Evolutionary conservation across 2,329 filamentous ascomycete genomes (phyloP), one percentile per base, ranked within the genome.

Genomic region (Didymella arachidicola): DNA sequence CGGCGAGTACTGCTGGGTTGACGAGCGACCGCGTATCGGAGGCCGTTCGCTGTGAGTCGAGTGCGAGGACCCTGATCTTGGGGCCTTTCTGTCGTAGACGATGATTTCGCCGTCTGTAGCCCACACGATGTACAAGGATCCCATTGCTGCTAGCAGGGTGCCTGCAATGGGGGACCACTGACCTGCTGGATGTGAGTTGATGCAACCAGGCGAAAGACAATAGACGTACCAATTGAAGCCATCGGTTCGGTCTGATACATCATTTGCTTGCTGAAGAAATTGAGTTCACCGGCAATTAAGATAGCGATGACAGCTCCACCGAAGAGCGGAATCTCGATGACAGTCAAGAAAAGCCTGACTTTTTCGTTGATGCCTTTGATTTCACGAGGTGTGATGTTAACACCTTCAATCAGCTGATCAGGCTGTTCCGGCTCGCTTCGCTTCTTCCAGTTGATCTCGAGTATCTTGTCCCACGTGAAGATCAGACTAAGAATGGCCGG

Each of bases 381-480:
- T 39, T 78, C 79, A 2, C 73, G 72, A 0, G 78, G 70, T 0
- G 85, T 87, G 0, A 84, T 82, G 39, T 87, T 86, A 2, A 84
- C 85, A 11, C 82, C 84, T 46, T 81, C 77, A 18, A 86, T 84
- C 0, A 69, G 65, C 38, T 81, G 72, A 41, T 84, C 72, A 2
- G 64, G 61, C 10, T 65, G 64, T 19, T 73, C 65, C 1, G 60
- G 56, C 27, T 78, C 77, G 38, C 79, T 81, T 0, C 77, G 74
- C 39, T 72, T 78, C 61, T 80, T 84, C 84, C 85, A 87, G 58
- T 88, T 88, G 48, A 83, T 81, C 59, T 88, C 82, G 2, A 88
- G 72, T 4, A 90, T 88, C 65, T 87, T 88, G 61, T 86, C 84
- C 83, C 84, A 86, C 74, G 86, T 89, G 0, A 83, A 86, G 0